Evolutionary conservation across 257 asterid species (phyloP).

Genomic region (Euphrasia confusa): DNA sequence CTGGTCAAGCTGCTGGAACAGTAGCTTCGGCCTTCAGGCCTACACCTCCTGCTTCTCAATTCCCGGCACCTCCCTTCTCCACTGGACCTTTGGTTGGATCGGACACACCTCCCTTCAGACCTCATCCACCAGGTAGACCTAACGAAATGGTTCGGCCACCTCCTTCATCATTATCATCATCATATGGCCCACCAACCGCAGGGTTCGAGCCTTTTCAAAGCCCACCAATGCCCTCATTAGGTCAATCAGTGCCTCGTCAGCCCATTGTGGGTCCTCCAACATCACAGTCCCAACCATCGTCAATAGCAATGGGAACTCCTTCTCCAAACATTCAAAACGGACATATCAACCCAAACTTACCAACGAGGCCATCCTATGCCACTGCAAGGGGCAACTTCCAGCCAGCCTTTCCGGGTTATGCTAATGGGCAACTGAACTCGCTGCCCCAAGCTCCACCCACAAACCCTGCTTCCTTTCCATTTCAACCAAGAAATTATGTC

Average conservation of each 20-base stretch:
- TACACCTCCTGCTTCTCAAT: conserved; percentile 35
- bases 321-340: conserved; percentile 37
- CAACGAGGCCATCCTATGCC: conserved; percentile 40
- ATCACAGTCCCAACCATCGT: conserved; percentile 40
- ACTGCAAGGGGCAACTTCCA: conserved; percentile 43
- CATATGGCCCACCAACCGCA: conserved; percentile 43
- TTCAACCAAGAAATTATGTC: conserved; percentile 45
- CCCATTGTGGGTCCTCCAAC: conserved; percentile 41
- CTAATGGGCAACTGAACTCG: conserved; percentile 41
- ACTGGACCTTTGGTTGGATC: conserved; percentile 37
- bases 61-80: conserved; percentile 31
- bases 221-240: conserved; percentile 42
- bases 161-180: conserved; percentile 24
- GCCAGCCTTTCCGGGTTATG: conserved; percentile 57
- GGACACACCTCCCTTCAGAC: conserved; percentile 36
- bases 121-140: conserved; percentile 38
- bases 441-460: conserved; percentile 42
- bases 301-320: conserved; percentile 42
- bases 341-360: conserved; percentile 29
- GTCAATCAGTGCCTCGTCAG: conserved; percentile 36
- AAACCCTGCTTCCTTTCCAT: conserved; percentile 38
- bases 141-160: conserved; percentile 42
- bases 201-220: conserved; percentile 51
- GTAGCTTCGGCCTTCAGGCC: conserved; percentile 39
- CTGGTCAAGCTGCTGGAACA: conserved; percentile 42